Evolutionary conservation across 306 rosid genomes (phyloP), one percentile per base, ranked within the genome.

Genomic region (Dalbergia cultrata): DNA sequence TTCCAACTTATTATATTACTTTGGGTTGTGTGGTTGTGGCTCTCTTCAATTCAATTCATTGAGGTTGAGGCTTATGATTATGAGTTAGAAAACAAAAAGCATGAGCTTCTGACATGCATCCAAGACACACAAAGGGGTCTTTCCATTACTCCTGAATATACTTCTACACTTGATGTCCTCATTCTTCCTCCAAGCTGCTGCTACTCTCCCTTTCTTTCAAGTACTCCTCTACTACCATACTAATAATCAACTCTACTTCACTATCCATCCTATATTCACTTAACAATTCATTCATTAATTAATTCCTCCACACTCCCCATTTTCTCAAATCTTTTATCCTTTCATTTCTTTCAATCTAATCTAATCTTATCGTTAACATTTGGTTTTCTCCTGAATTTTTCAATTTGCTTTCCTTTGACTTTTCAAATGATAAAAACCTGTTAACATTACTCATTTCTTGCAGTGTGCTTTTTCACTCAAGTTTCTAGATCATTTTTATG

Each of bases 121-220:
- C 99, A 86, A 85, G 97, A 95, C 74, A 92, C 99, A 1, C 87
- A 87, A 31, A 88, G 99, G 37, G 99, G 99, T 17, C 90, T 95
- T 37, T 63, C 82, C 8, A 86, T 97, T 13, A 90, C 99, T 33
- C 82, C 91, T 0, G 88, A 93, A 63, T 95, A 92, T 53, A 95
- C 99, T 44, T 92, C 97, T 11, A 97, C 99, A 44, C 81, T 95
- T 59, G 99, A 95, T 87, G 97, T 95, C 80, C 95, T 92, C 70
- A 43, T 91, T 83, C 97, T n/a, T 95, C 77, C 71, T 95, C 37
- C 87, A 95, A 86, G 97, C 99, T 63, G 97, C 99, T 63, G 88
- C 89, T 26, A 87, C 87, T 45, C 86, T 95, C 63, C 97, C 97
- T 72, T 95, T 95, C 90, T 90, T 95, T 78, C 97, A 95, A 90